Base-by-base conservation (phyloP, 2,329 filamentous ascomycete species). In the Penicillium hesseltinei region DNA sequence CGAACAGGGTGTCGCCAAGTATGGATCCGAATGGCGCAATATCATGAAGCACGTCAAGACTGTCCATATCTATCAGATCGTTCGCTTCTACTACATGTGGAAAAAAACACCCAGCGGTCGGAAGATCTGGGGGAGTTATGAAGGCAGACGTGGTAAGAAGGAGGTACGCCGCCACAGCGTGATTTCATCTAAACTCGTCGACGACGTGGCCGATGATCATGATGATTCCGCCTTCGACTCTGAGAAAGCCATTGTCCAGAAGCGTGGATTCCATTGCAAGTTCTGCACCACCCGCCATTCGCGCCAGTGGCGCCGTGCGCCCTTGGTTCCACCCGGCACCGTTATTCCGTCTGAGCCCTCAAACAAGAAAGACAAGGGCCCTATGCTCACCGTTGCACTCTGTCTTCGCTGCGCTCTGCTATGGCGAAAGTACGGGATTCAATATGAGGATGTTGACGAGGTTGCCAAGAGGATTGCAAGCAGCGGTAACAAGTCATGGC, bases 171-270 rank as follows among this genome's bases (percentile, higher is more conserved):
- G 73, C 29, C 73, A 76, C 45, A 88, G 87, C 46, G 83, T 84
- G 7, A 83, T 84, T 17, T 85, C 85, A 15, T 65, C 65, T 31
- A 96, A 94, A 72, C 78, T 96, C 31, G 86, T 94, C 60, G 92
- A 97, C 66, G 93, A 97, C 71, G 88, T 99, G 60, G 94, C 93
- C 8, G 89, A 99, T 71, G 88, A 93, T 61, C 83, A 89, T 15
- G 94, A 99, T 66, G 94, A 99, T 75, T 99, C 94, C 6, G 94
- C 94, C 3, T 99, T 96, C 68, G 94, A 99, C 72, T 87, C 87
- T 48, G 88, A 88, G 40, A 99, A 97, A 77, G 92, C 93, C 0
- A 76, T 78, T 3, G 81, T 86, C 58, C 88, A 88, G 72, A 96
- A 95, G 75, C 87, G 90, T 62, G 84, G 84, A 21, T 97, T 99